Conservation (phyloP, 148 eudicot genomes). For the Vaccinium myrtillus region DNA sequence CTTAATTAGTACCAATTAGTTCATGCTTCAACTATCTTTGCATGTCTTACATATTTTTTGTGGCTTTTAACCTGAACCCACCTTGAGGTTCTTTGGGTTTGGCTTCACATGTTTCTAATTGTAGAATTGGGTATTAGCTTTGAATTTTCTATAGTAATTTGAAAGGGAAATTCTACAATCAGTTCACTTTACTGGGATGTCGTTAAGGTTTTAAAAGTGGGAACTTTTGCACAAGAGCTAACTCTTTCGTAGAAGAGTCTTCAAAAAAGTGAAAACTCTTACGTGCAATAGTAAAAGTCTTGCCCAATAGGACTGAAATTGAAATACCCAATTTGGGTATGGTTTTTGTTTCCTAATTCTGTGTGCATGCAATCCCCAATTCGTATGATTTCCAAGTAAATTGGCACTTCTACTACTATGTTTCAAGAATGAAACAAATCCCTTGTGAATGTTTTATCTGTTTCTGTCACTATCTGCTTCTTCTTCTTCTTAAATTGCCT, state of each 20-base stretch:
- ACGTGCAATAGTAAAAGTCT: no score
- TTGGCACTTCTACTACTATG: not conserved
- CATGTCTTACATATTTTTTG: not conserved
- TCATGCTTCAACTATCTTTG: not conserved
- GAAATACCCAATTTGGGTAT: not conserved
- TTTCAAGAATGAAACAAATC: not conserved
- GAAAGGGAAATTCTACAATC: no score
- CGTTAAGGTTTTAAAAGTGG: no score
- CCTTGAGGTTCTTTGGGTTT: not conserved
- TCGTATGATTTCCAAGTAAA: no score
- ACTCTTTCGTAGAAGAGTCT: no score
- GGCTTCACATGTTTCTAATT: slow-evolving; percentile 16
- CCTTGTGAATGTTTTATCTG: not conserved
- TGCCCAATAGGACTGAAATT: no score
- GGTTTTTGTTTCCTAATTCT: not conserved
- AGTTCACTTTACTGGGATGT: no score
- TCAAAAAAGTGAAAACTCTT: no score
- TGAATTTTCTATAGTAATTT: not conserved
- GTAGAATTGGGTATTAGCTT: slow-evolving; percentile 6
- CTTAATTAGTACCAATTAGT: not conserved
- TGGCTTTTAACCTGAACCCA: not conserved
- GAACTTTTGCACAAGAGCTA: no score
- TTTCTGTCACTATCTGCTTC: not conserved
- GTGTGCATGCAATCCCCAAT: not conserved
- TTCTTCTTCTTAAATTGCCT: not conserved